Evolutionary conservation across 768 basidiomycete genomes (phyloP).

Genomic region (Kockovaella imperatae): DNA sequence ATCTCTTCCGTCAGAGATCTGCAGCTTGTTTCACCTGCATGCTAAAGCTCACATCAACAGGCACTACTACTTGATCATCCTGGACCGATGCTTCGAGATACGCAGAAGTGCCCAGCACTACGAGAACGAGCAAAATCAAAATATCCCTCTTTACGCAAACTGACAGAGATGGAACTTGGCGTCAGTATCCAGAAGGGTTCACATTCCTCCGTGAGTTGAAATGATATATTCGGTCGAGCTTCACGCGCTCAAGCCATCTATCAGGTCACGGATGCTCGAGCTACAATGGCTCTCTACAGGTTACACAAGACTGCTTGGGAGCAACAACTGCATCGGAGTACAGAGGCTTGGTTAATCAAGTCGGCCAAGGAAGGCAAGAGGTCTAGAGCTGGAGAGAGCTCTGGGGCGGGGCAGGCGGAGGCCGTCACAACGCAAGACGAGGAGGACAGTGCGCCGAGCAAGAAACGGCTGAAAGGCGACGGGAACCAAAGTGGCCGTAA

Average conservation of each 20-base stretch:
- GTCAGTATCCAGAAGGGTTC: slow-evolving; percentile 78
- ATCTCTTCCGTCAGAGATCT: neutral
- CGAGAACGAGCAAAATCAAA: slow-evolving; percentile 57
- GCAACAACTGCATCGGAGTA: slow-evolving; percentile 44
- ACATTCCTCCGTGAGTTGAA: slow-evolving; percentile 69
- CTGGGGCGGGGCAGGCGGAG: neutral
- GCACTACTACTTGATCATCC: slow-evolving; percentile 48
- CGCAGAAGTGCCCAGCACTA: slow-evolving; percentile 45
- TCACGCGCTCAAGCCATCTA: neutral
- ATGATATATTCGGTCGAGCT: neutral
- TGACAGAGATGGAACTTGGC: slow-evolving; percentile 71
- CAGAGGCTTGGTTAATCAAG: slow-evolving; percentile 38
- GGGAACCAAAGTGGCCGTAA: slow-evolving; percentile 51
- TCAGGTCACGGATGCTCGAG: slow-evolving; percentile 85
- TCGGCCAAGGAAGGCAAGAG: slow-evolving; percentile 20
- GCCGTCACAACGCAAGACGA: slow-evolving; percentile 14
- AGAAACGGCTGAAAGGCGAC: slow-evolving; percentile 1
- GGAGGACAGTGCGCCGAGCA: slow-evolving; percentile 5
- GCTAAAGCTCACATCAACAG: slow-evolving; percentile 19
- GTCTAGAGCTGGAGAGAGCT: neutral
- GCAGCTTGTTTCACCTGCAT: too few species aligned
- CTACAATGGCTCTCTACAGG: slow-evolving; percentile 88
- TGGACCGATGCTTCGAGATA: slow-evolving; percentile 45
- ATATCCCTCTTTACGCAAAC: slow-evolving; percentile 65
- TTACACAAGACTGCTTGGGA: slow-evolving; percentile 80